Evolutionary conservation across 495 filamentous ascomycete species (phyloP).

Genomic region (Penicillium canescens): DNA sequence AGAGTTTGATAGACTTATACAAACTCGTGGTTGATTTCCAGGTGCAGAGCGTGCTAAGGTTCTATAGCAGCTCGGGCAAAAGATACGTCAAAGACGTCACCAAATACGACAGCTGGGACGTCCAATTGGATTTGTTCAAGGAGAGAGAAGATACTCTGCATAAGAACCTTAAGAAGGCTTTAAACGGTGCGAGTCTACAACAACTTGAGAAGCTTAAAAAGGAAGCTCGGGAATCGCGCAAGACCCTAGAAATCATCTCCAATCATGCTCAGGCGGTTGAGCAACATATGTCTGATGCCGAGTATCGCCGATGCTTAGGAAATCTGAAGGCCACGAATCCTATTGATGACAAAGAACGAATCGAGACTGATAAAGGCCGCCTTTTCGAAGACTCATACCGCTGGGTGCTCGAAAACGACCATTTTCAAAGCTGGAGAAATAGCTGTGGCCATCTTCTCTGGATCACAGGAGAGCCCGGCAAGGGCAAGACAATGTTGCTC

Average conservation of each 20-base stretch:
- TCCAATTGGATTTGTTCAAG: neutral
- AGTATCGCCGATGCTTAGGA: neutral
- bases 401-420: constrained; percentile 41
- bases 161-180: neutral
- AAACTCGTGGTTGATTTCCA: constrained; percentile 10
- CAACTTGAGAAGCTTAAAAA: neutral
- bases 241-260: neutral
- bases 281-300: constrained; percentile 1
- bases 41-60: constrained; percentile 11
- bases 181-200: neutral
- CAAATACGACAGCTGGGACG: constrained; percentile 6
- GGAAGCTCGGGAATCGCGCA: neutral
- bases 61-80: constrained; percentile 4
- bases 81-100: constrained; percentile 3
- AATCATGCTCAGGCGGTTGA: neutral
- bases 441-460: constrained; percentile 16
- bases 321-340: constrained; percentile 30
- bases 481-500: constrained; percentile 41
- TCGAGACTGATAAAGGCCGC: constrained; percentile 24
- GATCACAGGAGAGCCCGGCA: constrained; percentile 26
- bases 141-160: neutral
- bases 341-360: constrained; percentile 33
- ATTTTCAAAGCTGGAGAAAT: constrained; percentile 26
- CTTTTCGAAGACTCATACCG: constrained; percentile 38
- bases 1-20: constrained; percentile 4